phyloP scores from a whole-genome alignment of 352 stramenopile species.

The Globisporangium uncinulatum region DNA sequence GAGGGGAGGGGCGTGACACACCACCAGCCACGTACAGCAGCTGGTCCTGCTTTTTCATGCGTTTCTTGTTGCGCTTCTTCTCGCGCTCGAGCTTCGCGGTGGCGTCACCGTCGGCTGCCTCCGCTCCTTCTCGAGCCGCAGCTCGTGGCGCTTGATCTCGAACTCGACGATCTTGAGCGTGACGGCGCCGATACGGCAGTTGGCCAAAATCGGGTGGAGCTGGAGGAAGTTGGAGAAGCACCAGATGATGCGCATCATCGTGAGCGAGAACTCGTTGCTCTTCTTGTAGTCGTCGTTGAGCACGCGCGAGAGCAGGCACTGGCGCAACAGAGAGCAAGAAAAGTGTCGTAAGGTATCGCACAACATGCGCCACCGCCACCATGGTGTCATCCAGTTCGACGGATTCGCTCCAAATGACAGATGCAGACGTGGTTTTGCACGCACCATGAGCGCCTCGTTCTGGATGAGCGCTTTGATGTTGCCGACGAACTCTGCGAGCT shows the following conservation, averaged over 20 bases:
- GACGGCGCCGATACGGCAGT: slow-evolving; percentile 91
- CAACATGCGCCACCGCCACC: too few species aligned
- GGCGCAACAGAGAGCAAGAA: neutral
- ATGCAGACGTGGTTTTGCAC: too few species aligned
- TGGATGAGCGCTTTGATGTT: slow-evolving; percentile 92
- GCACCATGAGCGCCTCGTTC: slow-evolving; percentile 92
- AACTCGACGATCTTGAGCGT: slow-evolving; percentile 94
- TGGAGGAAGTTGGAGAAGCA: slow-evolving; percentile 95
- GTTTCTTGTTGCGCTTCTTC: slow-evolving; percentile 84
- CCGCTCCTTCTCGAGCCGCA: slow-evolving; percentile 69
- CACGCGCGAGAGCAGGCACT: slow-evolving; percentile 89
- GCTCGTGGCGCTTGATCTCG: slow-evolving; percentile 88
- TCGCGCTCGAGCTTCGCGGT: slow-evolving; percentile 68
- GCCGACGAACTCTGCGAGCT: slow-evolving; percentile 83
- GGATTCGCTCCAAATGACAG: too few species aligned
- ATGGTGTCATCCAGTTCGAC: too few species aligned
- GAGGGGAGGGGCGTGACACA: too few species aligned
- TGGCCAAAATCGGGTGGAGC: slow-evolving; percentile 90
- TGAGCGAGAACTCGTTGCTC: slow-evolving; percentile 91
- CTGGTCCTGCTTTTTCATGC: slow-evolving; percentile 91
- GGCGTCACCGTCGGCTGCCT: slow-evolving; percentile 24
- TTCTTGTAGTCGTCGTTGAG: slow-evolving; percentile 95
- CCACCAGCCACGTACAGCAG: slow-evolving; percentile 69
- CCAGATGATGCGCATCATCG: slow-evolving; percentile 94
- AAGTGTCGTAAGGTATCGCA: too few species aligned